These are phyloP conservation scores for Rhizopogon salebrosus DNA, from an alignment of 768 basidiomycete species.

Conservation along the genomic window DNA sequence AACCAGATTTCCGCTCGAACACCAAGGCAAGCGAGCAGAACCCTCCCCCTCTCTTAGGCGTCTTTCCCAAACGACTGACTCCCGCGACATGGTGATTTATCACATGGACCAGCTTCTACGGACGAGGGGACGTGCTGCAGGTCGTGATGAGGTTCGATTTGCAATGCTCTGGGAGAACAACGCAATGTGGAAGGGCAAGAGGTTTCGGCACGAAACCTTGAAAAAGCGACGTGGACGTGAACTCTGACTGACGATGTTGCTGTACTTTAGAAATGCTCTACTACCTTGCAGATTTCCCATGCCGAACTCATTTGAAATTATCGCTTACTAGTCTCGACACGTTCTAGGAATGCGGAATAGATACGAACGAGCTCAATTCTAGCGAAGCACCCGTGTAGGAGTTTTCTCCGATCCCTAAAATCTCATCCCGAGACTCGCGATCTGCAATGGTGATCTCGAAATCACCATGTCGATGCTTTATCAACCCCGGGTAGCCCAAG, in stretches of 20 bases:
- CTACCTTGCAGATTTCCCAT: no score
- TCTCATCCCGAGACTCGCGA: no score
- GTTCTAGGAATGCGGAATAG: no score
- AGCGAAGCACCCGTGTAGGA: no score
- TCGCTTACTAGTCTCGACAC: no score
- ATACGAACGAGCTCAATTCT: no score
- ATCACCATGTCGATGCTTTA: no score
- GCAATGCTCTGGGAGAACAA: background rate
- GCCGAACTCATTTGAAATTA: no score
- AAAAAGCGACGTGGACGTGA: background rate
- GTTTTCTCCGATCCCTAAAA: no score
- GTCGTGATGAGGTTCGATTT: background rate
- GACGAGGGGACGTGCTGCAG: background rate
- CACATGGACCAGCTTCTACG: background rate
- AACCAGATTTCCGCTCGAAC: background rate
- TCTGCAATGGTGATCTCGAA: no score
- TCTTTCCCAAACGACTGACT: background rate
- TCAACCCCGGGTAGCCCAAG: no score
- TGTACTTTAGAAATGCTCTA: no score
- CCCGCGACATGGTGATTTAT: background rate
- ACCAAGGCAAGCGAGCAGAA: background rate
- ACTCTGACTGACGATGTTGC: background rate
- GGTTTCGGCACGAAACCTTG: background rate
- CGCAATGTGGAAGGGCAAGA: background rate
- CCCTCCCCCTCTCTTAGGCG: background rate